phyloP scores from a whole-genome alignment of 148 eudicot genomes.

The Silene latifolia region DNA sequence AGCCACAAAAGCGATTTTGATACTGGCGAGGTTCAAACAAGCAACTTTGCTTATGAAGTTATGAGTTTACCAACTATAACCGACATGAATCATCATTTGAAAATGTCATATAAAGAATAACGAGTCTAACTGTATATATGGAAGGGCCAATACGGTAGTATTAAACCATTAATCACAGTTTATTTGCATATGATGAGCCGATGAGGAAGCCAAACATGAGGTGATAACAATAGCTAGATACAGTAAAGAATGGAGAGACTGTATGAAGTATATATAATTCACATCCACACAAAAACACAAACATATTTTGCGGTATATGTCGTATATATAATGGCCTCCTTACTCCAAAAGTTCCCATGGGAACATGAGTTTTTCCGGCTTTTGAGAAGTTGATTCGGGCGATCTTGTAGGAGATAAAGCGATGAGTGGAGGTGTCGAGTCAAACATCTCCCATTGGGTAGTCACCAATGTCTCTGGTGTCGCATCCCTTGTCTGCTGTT shows the following conservation, averaged over 20 bases:
- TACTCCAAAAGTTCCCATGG: conserved; percentile 78
- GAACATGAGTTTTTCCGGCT: conserved; percentile 44
- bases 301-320: conserved; percentile 7
- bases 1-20: no score
- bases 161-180: conserved; percentile 27
- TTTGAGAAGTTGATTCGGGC: conserved; percentile 17
- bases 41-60: no score
- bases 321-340: conserved; percentile 18
- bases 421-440: conserved; percentile 40
- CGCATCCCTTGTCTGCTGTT: conserved; percentile 39
- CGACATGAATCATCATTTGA: background rate
- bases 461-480: conserved; percentile 60
- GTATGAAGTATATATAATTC: conserved; percentile 27
- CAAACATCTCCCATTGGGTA: conserved; percentile 95
- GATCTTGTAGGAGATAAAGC: conserved; percentile 38
- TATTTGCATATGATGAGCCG: conserved; percentile 33
- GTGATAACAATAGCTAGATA: conserved; percentile 49
- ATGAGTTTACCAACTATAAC: no score
- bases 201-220: conserved; percentile 24
- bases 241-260: conserved; percentile 63
- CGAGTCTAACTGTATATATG: background rate
- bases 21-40: no score
- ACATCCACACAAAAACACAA: conserved; percentile 47
- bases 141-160: conserved; percentile 20
- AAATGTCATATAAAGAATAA: background rate